Base-by-base conservation (phyloP, 2,329 filamentous ascomycete species). In the Apiospora phragmitis region DNA sequence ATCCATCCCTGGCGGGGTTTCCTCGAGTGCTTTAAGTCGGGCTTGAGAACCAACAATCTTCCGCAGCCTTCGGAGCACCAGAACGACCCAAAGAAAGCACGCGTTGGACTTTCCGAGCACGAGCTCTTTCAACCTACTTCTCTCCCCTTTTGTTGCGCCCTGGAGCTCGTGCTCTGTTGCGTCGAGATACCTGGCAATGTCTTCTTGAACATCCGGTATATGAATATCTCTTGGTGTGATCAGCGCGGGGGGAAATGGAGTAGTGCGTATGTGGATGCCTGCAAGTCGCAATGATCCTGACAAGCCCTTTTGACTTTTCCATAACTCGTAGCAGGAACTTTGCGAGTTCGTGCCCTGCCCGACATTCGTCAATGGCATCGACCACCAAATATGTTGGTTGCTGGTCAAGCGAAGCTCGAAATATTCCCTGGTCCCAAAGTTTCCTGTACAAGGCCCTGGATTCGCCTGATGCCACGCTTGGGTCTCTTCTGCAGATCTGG, bases 61-160 rank as follows among this genome's bases (percentile, higher is more conserved):
- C 9, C 65, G 14, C 1, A 82, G 74, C 69, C 81, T 77, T 18
- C 79, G 73, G 3, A 83, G 74, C 1, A 82, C 79, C 45, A 82
- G 68, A 16, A 71, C 73, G 14, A 77, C 79, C 81, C 80, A 83
- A 35, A 82, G 71, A 70, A 83, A 82, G 24, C 76, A 81, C 2
- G 79, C 80, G 41, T 75, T 75, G 8, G 81, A 80, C 67, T 81
- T 83, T 21, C 75, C 70, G 26, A 83, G 67, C 16, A 83, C 80
- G 67, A 73, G 77, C 32, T 78, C 72, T 1, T 74, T 74, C 8
- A 82, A 65, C 26, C 47, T 26, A 0, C 26, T 3, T 18, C 26
- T 32, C 14, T 55, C 49, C 12, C 3, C 1, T 5, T 2, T 18
- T 4, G 3, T 55, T 18, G 49, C 26, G 4, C 49, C 49, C 18